Conservation (phyloP, 2,329 filamentous ascomycete species). For the Stylonectria norvegica region DNA sequence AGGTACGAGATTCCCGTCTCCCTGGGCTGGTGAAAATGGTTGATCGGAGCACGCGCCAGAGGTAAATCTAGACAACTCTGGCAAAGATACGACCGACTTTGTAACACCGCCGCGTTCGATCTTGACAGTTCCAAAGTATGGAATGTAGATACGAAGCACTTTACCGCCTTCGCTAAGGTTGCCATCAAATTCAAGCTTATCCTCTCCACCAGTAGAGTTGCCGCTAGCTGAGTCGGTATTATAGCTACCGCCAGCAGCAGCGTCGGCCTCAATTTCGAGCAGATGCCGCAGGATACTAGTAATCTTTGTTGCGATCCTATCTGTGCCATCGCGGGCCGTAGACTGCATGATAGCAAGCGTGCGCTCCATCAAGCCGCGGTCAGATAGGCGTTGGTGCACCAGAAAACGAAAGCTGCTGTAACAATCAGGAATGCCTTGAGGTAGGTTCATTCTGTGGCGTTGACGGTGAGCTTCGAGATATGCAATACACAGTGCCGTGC, state of each 20-base stretch:
- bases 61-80: no score
- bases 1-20: no score
- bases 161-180: constrained; percentile 6
- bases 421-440: neutral
- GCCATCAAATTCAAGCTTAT: constrained; percentile 21
- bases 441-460: constrained; percentile 16
- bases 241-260: constrained; percentile 28
- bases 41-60: no score
- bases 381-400: constrained; percentile 38
- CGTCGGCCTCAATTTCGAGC: constrained; percentile 40
- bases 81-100: no score
- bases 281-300: constrained; percentile 40
- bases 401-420: constrained; percentile 29
- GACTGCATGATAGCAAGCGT: constrained; percentile 36
- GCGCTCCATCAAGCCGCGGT: constrained; percentile 40
- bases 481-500: constrained; percentile 46
- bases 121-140: constrained; percentile 40
- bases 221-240: constrained; percentile 17
- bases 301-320: constrained; percentile 38
- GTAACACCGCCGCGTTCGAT: no score
- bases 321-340: constrained; percentile 31
- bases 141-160: constrained; percentile 38
- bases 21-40: no score
- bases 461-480: constrained; percentile 37
- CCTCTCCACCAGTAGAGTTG: constrained; percentile 12